Conservation (phyloP, 2,329 filamentous ascomycete genomes). For the Aspergillus sp. region DNA sequence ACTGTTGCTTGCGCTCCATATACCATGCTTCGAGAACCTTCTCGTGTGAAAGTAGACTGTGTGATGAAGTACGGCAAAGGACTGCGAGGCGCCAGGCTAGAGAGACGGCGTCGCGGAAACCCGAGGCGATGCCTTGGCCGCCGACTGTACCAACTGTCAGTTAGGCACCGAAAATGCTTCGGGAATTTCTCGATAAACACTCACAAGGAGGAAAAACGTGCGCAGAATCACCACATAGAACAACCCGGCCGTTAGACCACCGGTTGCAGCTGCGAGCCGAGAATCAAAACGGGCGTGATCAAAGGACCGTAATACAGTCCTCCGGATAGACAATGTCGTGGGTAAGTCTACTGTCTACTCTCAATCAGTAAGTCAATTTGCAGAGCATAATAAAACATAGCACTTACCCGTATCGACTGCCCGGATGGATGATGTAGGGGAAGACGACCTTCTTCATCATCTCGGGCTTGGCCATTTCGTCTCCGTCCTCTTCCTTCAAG, state of each 20-base stretch:
- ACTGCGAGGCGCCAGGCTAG: conserved; percentile 32
- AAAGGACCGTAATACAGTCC: conserved; percentile 41
- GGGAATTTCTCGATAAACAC: too few species aligned
- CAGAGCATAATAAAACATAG: background rate
- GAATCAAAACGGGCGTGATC: conserved; percentile 42
- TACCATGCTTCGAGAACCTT: conserved; percentile 26
- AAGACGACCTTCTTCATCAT: too few species aligned
- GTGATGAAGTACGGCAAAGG: conserved; percentile 20
- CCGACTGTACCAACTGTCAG: conserved; percentile 20
- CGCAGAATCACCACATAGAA: conserved; percentile 44
- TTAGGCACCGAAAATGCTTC: background rate
- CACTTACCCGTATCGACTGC: too few species aligned
- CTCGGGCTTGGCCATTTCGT: too few species aligned
- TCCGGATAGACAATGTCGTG: conserved; percentile 29
- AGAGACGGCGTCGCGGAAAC: conserved; percentile 32
- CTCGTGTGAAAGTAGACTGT: conserved; percentile 12
- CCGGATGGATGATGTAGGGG: too few species aligned
- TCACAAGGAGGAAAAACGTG: conserved; percentile 46
- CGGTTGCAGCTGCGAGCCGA: conserved; percentile 40
- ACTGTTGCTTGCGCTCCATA: conserved; percentile 31
- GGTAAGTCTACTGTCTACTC: too few species aligned
- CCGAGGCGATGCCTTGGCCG: conserved; percentile 36
- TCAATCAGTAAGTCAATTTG: too few species aligned
- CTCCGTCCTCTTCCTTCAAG: too few species aligned
- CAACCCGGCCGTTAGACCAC: conserved; percentile 37